phyloP scores from a whole-genome alignment of 306 rosid species.

The Cucumis melo region DNA sequence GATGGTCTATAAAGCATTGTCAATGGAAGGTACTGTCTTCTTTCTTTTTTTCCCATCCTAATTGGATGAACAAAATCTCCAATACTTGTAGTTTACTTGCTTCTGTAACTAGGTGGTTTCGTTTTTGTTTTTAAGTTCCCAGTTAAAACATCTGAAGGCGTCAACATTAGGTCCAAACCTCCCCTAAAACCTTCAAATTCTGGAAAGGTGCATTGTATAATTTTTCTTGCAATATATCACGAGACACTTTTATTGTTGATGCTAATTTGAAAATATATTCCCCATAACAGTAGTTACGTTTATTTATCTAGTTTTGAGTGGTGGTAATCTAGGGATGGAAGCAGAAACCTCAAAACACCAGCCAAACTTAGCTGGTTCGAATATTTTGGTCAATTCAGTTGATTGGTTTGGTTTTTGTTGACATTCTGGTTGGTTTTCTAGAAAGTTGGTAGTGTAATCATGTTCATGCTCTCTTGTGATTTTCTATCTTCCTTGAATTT shows the following conservation, averaged over 20 bases:
- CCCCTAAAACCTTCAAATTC: not conserved
- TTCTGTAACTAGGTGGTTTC: not conserved
- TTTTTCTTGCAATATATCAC: no score
- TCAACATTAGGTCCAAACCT: not conserved
- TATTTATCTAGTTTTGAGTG: not conserved
- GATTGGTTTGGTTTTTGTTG: not conserved
- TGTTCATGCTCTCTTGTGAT: not conserved
- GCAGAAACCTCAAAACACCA: not conserved
- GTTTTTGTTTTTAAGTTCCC: not conserved
- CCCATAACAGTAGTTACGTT: not conserved
- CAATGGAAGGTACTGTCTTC: slow-evolving; percentile 56
- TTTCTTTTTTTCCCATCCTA: not conserved
- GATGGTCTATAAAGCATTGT: slow-evolving; percentile 81
- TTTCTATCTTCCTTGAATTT: not conserved
- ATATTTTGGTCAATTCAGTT: not conserved
- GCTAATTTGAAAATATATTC: not conserved
- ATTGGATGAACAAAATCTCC: not conserved
- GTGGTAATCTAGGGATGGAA: not conserved
- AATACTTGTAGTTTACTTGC: not conserved
- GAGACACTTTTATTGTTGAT: no score
- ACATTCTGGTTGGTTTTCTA: not conserved
- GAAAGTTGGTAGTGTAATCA: not conserved
- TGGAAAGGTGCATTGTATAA: no score
- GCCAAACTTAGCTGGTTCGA: not conserved
- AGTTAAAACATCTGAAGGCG: not conserved